Percentiles rank a stretch among this genome's conserved stretches.
These are phyloP conservation scores for Pugionium cornutum DNA, from an alignment of 345 rosid species.

Conservation along the genomic window DNA sequence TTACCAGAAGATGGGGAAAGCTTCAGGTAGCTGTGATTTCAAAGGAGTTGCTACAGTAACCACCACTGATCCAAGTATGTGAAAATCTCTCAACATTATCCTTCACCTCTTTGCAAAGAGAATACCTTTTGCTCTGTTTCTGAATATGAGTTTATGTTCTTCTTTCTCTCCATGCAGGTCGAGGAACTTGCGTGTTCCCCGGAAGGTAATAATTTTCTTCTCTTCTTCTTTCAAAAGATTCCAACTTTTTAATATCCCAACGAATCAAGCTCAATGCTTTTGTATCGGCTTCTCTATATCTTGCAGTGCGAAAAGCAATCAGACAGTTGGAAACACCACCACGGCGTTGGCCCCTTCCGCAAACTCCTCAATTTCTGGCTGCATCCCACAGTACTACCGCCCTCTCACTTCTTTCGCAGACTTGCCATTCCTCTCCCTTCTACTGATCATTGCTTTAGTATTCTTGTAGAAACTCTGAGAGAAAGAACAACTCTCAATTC, in stretches of 20 bases:
- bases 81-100: constrained; percentile 11
- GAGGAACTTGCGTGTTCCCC: constrained; percentile 69
- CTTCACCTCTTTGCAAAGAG: not conserved
- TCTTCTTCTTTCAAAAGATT: constrained; percentile 9
- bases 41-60: constrained; percentile 90
- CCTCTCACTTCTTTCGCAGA: constrained; percentile 43
- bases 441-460: constrained; percentile 41
- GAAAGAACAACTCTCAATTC: constrained; percentile 20
- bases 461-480: constrained; percentile 52
- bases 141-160: constrained; percentile 22
- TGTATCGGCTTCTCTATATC: not conserved
- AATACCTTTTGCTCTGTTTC: not conserved
- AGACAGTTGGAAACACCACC: constrained; percentile 64
- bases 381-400: constrained; percentile 37
- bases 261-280: constrained; percentile 16
- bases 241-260: not conserved
- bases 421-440: constrained; percentile 49
- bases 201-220: constrained; percentile 59
- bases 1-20: constrained; percentile 73
- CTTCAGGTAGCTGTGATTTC: constrained; percentile 87
- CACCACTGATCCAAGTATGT: constrained; percentile 89
- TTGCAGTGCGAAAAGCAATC: constrained; percentile 69
- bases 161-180: constrained; percentile 53
- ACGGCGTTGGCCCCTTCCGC: constrained; percentile 77
- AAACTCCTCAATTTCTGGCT: constrained; percentile 67